Base-by-base conservation (phyloP, 1,284 basidiomycete genomes). In the Ganoderma sp. region DNA sequence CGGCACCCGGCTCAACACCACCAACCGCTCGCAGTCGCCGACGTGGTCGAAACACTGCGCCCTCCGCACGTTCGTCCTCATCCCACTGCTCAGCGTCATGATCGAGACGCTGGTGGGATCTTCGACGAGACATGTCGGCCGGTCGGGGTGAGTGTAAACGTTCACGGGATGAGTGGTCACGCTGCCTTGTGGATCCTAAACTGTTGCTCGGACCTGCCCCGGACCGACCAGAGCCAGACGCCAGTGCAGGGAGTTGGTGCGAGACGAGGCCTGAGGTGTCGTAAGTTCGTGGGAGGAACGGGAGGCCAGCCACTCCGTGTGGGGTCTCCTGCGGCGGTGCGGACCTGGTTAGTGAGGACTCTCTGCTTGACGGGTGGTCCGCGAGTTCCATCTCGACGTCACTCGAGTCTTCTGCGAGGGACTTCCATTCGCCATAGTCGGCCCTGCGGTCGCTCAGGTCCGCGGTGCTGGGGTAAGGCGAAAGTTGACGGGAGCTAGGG, bases 361-460 rank as follows among this genome's bases (percentile, higher is more conserved):
- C 71, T 52, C 69, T 70, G 60, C 69, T 71, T 8, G 71, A 69
- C 43, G 42, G 32, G 63, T 22, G 50, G 17, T 25, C 45, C 9
- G n/a, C 66, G 28, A 56, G 48, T 52, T 68, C 68, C 67, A 69
- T 64, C n/a, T 71, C 71, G 43, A 61, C 64, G 28, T 73, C 69
- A 60, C 71, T 73, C 12, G 71, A 73, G 34, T 67, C 67, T n/a
- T 61, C 63, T 5, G 34, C 62, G 28, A 75, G 68, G 25, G 54
- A 63, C 37, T 69, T 61, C 69, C 73, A 75, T 43, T 71, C 65
- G 22, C 72, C 72, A 39, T 72, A 72, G 52, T 69, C 65, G 19
- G 69, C 67, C 25, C 52, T 54, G 41, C 65, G 52, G 25, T 64
- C 61, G 42, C 61, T 60, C 8, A n/a, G 15, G 63, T 25, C 42